Evolutionary conservation across 2,329 filamentous ascomycete species (phyloP), one percentile per base, ranked within the genome.

Genomic region (Penicillium verrucosum): DNA sequence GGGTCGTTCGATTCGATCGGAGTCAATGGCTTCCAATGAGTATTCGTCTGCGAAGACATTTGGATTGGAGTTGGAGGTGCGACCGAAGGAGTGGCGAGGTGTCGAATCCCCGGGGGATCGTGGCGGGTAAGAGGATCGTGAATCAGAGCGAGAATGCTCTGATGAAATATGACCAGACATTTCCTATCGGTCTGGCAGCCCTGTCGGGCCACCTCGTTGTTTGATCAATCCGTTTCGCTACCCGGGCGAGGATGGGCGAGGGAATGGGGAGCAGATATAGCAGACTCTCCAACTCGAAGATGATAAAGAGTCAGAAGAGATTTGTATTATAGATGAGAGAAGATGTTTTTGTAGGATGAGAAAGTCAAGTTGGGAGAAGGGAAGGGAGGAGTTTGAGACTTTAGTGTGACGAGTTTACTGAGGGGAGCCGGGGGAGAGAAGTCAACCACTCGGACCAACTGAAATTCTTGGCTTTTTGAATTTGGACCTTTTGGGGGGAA

Each of bases 11-110:
- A 70, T 65, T 51, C 66, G 66, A 62, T 71, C 68, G 53, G 68
- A 55, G 56, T 77, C 70, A 47, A 77, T 66, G 12, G 73, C 68
- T 59, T 79, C 75, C 61, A 80, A 63, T 9, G 77, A 77, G 63
- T 76, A 78, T 41, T 79, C 77, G 62, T 80, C 78, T 58, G 78
- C 78, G 65, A 80, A 80, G 37, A 80, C 72, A 65, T 80, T 75
- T 45, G 74, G 71, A 59, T 77, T 75, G 41, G 71, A 69, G 42
- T 64, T 67, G 50, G 70, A 69, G 34, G 65, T 69, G 59, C 64
- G 68, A 68, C 62, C 60, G 54, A 70, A 67, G 41, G 70, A 71
- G 16, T 64, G 64, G 48, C 64, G 66, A 66, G 64, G 61, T 59
- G 68, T 69, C 59, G 68, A 61, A 38, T 72, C 70, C 48, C 64